phyloP scores from a whole-genome alignment of 257 asterid genomes.

The Capsicum pubescens region DNA sequence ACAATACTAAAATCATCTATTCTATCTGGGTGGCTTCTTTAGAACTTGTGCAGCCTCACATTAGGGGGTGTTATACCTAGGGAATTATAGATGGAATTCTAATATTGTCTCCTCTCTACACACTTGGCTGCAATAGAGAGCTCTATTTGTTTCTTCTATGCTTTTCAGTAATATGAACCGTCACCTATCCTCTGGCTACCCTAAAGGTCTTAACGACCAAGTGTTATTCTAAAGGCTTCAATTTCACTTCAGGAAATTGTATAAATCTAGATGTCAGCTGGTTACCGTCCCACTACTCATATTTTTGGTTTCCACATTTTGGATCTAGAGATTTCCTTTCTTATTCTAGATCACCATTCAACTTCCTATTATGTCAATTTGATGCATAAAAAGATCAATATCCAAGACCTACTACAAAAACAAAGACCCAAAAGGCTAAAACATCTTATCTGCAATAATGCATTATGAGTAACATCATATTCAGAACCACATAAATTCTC shows the following conservation, averaged over 20 bases:
- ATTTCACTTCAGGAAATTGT: background rate
- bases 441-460: background rate
- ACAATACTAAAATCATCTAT: background rate
- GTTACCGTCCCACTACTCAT: background rate
- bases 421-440: background rate
- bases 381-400: background rate
- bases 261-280: background rate
- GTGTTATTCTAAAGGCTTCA: background rate
- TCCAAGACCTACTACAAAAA: background rate
- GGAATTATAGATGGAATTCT: background rate
- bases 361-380: background rate
- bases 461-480: background rate
- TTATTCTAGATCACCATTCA: constrained; percentile 10
- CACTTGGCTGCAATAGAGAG: background rate
- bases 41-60: constrained; percentile 14
- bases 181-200: constrained; percentile 4
- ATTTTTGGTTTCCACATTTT: background rate
- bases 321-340: constrained; percentile 16
- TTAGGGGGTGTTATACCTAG: constrained; percentile 14
- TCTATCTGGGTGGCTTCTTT: background rate
- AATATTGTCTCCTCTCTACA: background rate
- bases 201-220: background rate
- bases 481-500: constrained; percentile 14
- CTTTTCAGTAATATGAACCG: constrained; percentile 10
- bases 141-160: background rate